Evolutionary conservation across 1,284 basidiomycete species (phyloP).

Genomic region (Fistulina hepatica): DNA sequence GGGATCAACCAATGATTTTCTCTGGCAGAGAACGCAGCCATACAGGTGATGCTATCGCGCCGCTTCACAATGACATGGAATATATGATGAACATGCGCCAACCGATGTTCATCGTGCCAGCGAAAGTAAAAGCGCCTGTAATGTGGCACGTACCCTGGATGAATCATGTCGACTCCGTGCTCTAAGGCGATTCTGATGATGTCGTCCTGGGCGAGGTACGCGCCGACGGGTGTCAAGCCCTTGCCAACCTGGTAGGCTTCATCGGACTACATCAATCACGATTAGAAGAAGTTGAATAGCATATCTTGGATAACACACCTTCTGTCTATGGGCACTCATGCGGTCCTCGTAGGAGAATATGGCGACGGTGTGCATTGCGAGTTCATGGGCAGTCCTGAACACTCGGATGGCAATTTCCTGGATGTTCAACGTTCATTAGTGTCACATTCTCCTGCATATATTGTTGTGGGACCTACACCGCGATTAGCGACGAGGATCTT

Average conservation of each 20-base stretch:
- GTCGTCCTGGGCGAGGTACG: conserved; percentile 96
- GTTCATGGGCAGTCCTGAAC: conserved; percentile 96
- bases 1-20: conserved; percentile 8
- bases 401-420: conserved; percentile 99
- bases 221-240: conserved; percentile 89
- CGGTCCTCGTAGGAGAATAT: conserved; percentile 98
- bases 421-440: conserved; percentile 3
- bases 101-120: no score
- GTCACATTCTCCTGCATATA: neutral
- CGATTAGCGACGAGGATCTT: conserved; percentile 95
- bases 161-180: conserved; percentile 99
- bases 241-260: conserved; percentile 98
- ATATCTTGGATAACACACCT: conserved; percentile 38
- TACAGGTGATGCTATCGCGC: no score
- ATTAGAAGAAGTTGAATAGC: neutral
- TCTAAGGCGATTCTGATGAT: conserved; percentile 93
- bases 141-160: conserved; percentile 68
- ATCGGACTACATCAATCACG: conserved; percentile 58
- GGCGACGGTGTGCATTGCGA: conserved; percentile 98
- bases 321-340: conserved; percentile 94
- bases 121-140: no score
- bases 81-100: no score
- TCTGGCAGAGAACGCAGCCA: no score
- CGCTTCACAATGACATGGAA: no score
- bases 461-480: conserved; percentile 56